A percentile compares a stretch with the other conserved stretches of the same genome.
Conservation (phyloP, 805 yeast genomes). For the Teunomyces cretensis region DNA sequence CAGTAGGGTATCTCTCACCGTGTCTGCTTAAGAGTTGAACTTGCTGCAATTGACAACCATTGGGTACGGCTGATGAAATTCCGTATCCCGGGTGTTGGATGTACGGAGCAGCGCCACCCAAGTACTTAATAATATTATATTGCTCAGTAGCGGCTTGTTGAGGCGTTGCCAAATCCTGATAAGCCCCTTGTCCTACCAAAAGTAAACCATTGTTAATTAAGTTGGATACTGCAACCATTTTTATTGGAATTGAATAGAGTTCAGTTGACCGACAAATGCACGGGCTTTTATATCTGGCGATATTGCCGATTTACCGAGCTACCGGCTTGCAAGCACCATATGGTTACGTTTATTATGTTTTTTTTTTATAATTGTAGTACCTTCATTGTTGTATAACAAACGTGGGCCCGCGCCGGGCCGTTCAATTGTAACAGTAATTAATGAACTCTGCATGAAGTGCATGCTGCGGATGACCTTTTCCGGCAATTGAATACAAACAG, state of each 20-base stretch:
- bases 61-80: slow-evolving; percentile 48
- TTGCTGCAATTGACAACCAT: slow-evolving; percentile 56
- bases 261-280: not conserved
- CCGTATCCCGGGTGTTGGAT: slow-evolving; percentile 53
- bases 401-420: not conserved
- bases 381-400: too few relatives aligned
- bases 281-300: not conserved
- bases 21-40: slow-evolving; percentile 75
- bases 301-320: too few relatives aligned
- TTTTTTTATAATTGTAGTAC: too few relatives aligned
- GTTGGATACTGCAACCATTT: slow-evolving; percentile 31
- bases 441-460: not conserved
- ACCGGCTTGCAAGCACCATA: too few relatives aligned
- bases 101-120: slow-evolving; percentile 62
- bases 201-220: slow-evolving; percentile 29
- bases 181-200: slow-evolving; percentile 25
- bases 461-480: not conserved
- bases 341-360: too few relatives aligned
- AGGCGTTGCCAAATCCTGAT: slow-evolving; percentile 36
- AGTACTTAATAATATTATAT: slow-evolving; percentile 47
- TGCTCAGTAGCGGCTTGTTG: slow-evolving; percentile 43
- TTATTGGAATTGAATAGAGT: not conserved
- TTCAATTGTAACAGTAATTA: too few relatives aligned
- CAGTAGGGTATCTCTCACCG: slow-evolving; percentile 75
- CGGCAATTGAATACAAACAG: too few relatives aligned